Base-by-base conservation (phyloP, 208 protist species). In the Acanthamoeba sp. region DNA sequence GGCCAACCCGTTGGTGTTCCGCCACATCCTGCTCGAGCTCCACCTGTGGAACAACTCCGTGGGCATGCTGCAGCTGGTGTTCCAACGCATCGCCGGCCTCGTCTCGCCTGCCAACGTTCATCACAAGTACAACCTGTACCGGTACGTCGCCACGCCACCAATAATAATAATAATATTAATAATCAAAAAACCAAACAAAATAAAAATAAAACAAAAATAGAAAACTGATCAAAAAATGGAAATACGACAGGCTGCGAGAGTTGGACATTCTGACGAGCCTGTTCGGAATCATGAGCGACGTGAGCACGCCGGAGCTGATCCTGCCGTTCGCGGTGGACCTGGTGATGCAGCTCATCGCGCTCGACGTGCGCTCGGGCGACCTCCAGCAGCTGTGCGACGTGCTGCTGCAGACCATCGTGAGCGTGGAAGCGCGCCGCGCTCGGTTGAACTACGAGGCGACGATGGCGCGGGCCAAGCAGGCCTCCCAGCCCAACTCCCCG, bases 1-100 rank as follows among this genome's bases (percentile, higher is more conserved):
- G 24, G 85, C 52, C 10, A 91, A 91, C 42, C 38, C 52, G 38
- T 42, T 76, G 7, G 85, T 73, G 24, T 71, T 91, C 38, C 52
- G 85, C 4, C 36, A 91, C 85, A 40, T 91, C 38, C 62, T 91
- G 55, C 48, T 91, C 27, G 85, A 91, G 36, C 62, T 91, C 7
- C 57, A 91, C 57, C 24, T 91, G 57, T 91, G 85, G 85, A 91
- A 91, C 42, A 91, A 71, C 38, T 91, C 85, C 52, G 42, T 71
- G 62, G 85, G 32, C 52, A 91, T 91, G 85, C 85, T 76, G 55
- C 85, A 91, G 57, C 16, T 38, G 29, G 36, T 91, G 32, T 71
- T 91, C 55, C 85, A 73, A 29, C 52, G 62, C 52, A 71, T 91
- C 10, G 45, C 29, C 57, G 36, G 55, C 18, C 85, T 91, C 38